Conservation (phyloP, 2,329 filamentous ascomycete species). For the Samsoniella hepiali region DNA sequence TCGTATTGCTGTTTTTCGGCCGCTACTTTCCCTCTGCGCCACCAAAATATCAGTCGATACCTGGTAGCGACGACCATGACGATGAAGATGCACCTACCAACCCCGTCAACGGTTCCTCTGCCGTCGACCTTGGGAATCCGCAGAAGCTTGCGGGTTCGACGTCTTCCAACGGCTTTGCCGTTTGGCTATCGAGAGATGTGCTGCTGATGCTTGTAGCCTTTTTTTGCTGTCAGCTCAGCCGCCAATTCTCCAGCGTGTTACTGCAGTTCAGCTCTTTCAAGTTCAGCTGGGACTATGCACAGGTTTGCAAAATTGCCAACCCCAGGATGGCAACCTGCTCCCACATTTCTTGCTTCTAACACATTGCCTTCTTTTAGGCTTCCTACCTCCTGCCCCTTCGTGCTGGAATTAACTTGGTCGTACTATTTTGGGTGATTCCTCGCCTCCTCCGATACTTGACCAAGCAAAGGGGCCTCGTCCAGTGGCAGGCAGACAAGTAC, state of each 20-base stretch:
- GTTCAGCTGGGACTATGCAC: not conserved
- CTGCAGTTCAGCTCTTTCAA: conserved; percentile 4
- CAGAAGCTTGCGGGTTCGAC: not conserved
- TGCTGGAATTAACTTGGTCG: conserved; percentile 19
- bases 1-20: not conserved
- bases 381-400: conserved; percentile 22
- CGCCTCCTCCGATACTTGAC: conserved; percentile 14
- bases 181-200: not conserved
- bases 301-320: not conserved
- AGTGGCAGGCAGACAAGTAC: conserved; percentile 18
- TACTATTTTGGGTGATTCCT: conserved; percentile 19
- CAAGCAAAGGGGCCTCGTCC: not conserved
- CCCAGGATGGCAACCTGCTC: not conserved
- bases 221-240: conserved; percentile 1
- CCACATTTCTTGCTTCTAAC: not conserved
- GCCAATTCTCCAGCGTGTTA: not conserved
- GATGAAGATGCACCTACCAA: not conserved
- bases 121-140: not conserved
- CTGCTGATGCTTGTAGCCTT: not conserved
- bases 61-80: not conserved
- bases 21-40: not conserved
- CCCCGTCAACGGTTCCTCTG: not conserved
- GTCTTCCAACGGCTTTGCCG: not conserved
- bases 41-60: not conserved
- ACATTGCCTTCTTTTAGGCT: conserved; percentile 12